These are phyloP conservation scores for Aspergillus fischeri DNA, from an alignment of 2,329 filamentous ascomycete genomes.

Conservation along the genomic window DNA sequence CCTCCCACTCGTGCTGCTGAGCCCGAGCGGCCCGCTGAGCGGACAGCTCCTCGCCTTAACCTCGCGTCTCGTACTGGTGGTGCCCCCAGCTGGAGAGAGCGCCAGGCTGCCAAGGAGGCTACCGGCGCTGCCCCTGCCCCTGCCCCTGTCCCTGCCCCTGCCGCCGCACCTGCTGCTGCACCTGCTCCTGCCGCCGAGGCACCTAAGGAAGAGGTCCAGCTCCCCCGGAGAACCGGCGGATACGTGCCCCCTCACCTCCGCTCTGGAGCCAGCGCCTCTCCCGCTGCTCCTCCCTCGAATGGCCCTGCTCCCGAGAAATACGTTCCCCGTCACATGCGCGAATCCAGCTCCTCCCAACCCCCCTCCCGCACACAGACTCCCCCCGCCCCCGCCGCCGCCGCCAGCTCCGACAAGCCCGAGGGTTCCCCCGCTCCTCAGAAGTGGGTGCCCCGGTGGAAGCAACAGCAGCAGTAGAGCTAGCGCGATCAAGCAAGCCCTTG, in stretches of 20 bases:
- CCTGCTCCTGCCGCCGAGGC: conserved; percentile 15
- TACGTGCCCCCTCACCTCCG: conserved; percentile 42
- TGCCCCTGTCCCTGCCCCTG: conserved; percentile 13
- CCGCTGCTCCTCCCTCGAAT: conserved; percentile 27
- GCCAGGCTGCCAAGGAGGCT: conserved; percentile 50
- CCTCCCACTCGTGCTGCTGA: conserved; percentile 38
- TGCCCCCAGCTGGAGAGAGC: conserved; percentile 56
- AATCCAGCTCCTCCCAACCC: conserved; percentile 23
- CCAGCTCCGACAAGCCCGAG: conserved; percentile 22
- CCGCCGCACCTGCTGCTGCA: conserved; percentile 5
- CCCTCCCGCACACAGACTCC: conserved; percentile 20
- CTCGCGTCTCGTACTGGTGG: conserved; percentile 48
- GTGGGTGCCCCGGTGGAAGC: conserved; percentile 38
- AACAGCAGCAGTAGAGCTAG: conserved; percentile 35
- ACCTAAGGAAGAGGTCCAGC: conserved; percentile 25
- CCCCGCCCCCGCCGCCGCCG: conserved; percentile 14
- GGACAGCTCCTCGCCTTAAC: conserved; percentile 52
- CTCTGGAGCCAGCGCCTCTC: conserved; percentile 25
- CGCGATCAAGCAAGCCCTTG: conserved; percentile 10
- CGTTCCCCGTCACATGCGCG: conserved; percentile 29
- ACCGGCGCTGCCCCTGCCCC: conserved; percentile 13
- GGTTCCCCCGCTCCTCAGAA: conserved; percentile 23
- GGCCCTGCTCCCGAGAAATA: conserved; percentile 28
- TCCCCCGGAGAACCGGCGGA: conserved; percentile 29
- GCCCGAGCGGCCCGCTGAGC: conserved; percentile 47